Base-by-base conservation (phyloP, 2,329 filamentous ascomycete genomes). In the Aspergillus uvarum region DNA sequence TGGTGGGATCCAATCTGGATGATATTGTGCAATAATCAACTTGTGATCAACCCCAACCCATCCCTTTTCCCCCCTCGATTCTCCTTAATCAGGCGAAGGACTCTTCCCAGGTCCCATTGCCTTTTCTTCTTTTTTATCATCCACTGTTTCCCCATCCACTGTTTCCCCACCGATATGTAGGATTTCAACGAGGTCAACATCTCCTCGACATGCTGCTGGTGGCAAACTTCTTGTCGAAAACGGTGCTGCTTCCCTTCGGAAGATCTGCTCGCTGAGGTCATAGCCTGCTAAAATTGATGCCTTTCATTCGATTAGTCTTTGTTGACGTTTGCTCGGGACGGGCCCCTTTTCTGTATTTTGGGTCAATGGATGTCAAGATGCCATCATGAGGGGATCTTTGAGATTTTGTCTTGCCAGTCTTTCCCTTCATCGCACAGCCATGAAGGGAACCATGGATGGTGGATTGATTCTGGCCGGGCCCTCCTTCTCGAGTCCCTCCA, bases 261-360 rank as follows among this genome's bases (percentile, higher is more conserved):
- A 48, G 53, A 55, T 55, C 53, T 55, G 42, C 53, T 55, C 7
- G 53, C 53, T 55, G 53, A 55, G 53, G 53, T 55, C 53, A 55
- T 55, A 55, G 44, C n/a, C 53, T 16, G 53, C 21, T 24, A 19
- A 19, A 19, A 12, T n/a, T 1, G 38, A 44, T 42, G 32, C 42
- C 32, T 19, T 47, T n/a, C 42, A n/a, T 44, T 7, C n/a, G 6
- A 19, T 16, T 16, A 44, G 6, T 8, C 16, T 8, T 44, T 19
- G 16, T n/a, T 44, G 14, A 44, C 14, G 16, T n/a, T 35, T 16
- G 16, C 14, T 44, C 38, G 38, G 38, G 38, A 44, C 38, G 38
- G 38, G 6, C 38, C 16, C 16, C 16, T 44, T n/a, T 44, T 44
- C 16, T 44, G 12, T 44, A 44, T 16, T 44, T 19, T 44, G 38